Evolutionary conservation across 495 filamentous ascomycete genomes (phyloP).

Genomic region (Penicillium angulare): DNA sequence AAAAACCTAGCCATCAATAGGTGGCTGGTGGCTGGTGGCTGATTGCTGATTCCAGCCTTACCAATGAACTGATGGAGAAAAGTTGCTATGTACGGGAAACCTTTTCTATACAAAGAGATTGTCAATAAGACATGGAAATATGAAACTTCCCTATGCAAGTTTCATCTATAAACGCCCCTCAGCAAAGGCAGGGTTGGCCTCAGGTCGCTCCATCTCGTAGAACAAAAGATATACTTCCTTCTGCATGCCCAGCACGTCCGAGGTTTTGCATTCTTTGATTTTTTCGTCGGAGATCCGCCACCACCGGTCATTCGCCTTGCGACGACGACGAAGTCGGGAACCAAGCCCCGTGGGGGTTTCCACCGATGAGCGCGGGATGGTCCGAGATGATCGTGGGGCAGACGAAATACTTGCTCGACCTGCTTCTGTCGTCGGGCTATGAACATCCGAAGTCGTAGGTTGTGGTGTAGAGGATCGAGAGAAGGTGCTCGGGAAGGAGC

Average conservation of each 20-base stretch:
- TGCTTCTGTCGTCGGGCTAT: slow-evolving; percentile 27
- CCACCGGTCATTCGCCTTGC: slow-evolving; percentile 73
- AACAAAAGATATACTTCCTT: slow-evolving; percentile 95
- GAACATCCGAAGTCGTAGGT: slow-evolving; percentile 21
- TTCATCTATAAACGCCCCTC: neutral
- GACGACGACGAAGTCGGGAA: slow-evolving; percentile 51
- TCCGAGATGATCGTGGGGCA: slow-evolving; percentile 24
- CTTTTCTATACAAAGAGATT: neutral
- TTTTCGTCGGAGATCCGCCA: slow-evolving; percentile 99
- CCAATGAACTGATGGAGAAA: no score
- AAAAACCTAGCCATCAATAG: no score
- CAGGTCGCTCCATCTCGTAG: slow-evolving; percentile 74
- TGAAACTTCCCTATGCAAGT: neutral
- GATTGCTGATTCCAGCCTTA: no score
- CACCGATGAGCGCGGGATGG: slow-evolving; percentile 22
- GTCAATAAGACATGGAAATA: neutral
- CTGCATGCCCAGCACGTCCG: slow-evolving; percentile 90
- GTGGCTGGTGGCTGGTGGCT: no score
- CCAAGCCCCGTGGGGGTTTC: slow-evolving; percentile 20
- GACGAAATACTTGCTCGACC: slow-evolving; percentile 30
- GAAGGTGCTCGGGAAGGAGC: slow-evolving; percentile 36
- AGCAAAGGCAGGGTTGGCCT: neutral
- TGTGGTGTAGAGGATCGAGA: slow-evolving; percentile 33
- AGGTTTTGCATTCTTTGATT: slow-evolving; percentile 87
- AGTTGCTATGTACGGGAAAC: no score